A percentile compares a stretch with the other conserved stretches of the same genome.
Evolutionary conservation across 2,329 filamentous ascomycete genomes (phyloP).

Genomic region (Hirsutella thompsonii): DNA sequence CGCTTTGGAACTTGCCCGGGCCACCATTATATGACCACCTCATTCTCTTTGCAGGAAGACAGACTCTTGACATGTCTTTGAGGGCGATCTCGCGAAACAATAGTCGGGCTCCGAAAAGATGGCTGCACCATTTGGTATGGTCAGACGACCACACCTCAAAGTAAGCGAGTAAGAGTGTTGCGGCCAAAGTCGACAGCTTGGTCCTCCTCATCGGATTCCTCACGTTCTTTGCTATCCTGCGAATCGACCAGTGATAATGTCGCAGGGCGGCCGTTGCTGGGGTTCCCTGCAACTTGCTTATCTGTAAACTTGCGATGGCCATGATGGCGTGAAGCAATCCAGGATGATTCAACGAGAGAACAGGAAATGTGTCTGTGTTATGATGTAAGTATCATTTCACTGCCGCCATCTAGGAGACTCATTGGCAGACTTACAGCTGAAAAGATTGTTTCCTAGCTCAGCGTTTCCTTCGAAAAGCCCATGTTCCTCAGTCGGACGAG

Average conservation of each 20-base stretch:
- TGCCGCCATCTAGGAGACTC: neutral
- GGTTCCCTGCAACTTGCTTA: constrained; percentile 65
- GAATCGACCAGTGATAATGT: constrained; percentile 80
- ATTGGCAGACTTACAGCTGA: constrained; percentile 39
- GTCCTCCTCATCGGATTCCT: constrained; percentile 54
- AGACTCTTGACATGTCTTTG: constrained; percentile 55
- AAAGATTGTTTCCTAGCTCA: constrained; percentile 50
- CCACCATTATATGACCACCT: constrained; percentile 11
- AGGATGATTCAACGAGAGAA: constrained; percentile 73
- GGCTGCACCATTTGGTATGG: constrained; percentile 90
- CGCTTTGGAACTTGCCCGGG: constrained; percentile 17
- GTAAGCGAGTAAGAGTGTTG: constrained; percentile 73
- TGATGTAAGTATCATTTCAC: neutral
- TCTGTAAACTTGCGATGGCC: constrained; percentile 74
- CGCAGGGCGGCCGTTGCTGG: constrained; percentile 73
- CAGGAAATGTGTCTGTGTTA: constrained; percentile 58
- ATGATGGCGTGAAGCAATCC: constrained; percentile 84
- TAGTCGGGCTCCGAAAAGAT: constrained; percentile 72
- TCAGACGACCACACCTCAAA: constrained; percentile 94
- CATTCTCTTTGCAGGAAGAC: constrained; percentile 47
- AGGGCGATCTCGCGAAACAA: constrained; percentile 76
- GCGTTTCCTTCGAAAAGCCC: constrained; percentile 46
- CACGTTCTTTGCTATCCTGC: constrained; percentile 65
- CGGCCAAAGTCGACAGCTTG: constrained; percentile 73
- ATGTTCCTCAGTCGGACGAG: constrained; percentile 52